phyloP scores from a whole-genome alignment of 805 yeast species.

The Candida stauntonica region DNA sequence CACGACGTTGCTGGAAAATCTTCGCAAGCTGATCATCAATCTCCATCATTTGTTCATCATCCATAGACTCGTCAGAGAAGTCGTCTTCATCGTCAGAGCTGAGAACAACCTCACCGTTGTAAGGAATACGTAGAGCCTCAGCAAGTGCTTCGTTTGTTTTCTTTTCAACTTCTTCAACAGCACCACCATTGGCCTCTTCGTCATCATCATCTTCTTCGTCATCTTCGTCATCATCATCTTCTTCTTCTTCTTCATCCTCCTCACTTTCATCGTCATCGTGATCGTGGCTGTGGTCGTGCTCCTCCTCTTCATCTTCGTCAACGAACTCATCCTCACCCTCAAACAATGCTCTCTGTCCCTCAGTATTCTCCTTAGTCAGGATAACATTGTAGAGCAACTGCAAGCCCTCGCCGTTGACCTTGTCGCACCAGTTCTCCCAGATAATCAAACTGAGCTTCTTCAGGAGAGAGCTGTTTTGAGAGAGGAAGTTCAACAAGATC shows the following conservation, averaged over 20 bases:
- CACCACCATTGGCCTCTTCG: slow-evolving; percentile 23
- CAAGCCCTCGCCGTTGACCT: slow-evolving; percentile 42
- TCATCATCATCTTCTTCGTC: slow-evolving; percentile 34
- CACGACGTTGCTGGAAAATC: slow-evolving; percentile 80
- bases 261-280: slow-evolving; percentile 33
- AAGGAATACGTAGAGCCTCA: slow-evolving; percentile 63
- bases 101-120: slow-evolving; percentile 37
- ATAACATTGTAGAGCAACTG: slow-evolving; percentile 50
- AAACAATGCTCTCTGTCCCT: slow-evolving; percentile 75
- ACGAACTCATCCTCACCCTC: slow-evolving; percentile 53
- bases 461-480: slow-evolving; percentile 54
- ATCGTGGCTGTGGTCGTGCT: slow-evolving; percentile 33
- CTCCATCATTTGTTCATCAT: slow-evolving; percentile 95
- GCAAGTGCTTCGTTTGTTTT: slow-evolving; percentile 64
- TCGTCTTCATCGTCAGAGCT: slow-evolving; percentile 46
- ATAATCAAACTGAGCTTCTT: slow-evolving; percentile 52
- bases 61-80: slow-evolving; percentile 78
- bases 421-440: slow-evolving; percentile 52
- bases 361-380: slow-evolving; percentile 67
- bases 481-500: slow-evolving; percentile 50
- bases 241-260: slow-evolving; percentile 30
- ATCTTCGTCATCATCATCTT: slow-evolving; percentile 31
- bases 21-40: slow-evolving; percentile 78
- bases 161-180: slow-evolving; percentile 41
- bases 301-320: slow-evolving; percentile 44